A percentile compares a stretch with the other conserved stretches of the same genome.
Evolutionary conservation across 495 filamentous ascomycete species (phyloP).

Genomic region (Collariella sp.): DNA sequence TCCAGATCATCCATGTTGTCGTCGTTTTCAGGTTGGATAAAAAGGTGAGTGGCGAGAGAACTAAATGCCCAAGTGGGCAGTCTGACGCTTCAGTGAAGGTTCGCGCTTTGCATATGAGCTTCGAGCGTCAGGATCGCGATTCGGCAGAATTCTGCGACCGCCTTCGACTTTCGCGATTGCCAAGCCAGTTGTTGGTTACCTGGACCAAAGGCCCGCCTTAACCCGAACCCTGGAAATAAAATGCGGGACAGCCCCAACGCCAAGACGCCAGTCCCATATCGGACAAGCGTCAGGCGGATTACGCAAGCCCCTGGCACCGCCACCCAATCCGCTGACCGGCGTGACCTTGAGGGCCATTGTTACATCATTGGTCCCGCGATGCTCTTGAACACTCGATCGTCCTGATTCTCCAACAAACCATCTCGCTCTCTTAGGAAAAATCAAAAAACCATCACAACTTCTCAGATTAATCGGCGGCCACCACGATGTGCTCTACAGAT

Average conservation of each 20-base stretch:
- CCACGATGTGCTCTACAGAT: slow-evolving; percentile 58
- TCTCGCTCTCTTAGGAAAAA: background rate
- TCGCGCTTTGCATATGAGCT: background rate
- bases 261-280: background rate
- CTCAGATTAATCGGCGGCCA: background rate
- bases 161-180: background rate
- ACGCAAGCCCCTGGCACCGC: slow-evolving; percentile 23
- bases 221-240: slow-evolving; percentile 9
- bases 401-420: background rate
- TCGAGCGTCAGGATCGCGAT: background rate
- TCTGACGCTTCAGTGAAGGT: background rate
- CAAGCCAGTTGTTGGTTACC: background rate
- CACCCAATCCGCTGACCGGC: slow-evolving; percentile 2
- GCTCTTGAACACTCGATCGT: background rate
- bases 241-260: background rate
- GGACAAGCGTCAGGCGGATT: slow-evolving; percentile 12
- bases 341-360: slow-evolving; percentile 6
- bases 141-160: slow-evolving; percentile 11
- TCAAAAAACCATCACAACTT: background rate
- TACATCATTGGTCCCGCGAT: slow-evolving; percentile 10
- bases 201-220: background rate
- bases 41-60: background rate
- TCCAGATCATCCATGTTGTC: slow-evolving; percentile 76
- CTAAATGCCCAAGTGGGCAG: background rate
- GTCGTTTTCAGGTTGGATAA: background rate